Percentiles rank a stretch among this genome's conserved stretches.
These are phyloP conservation scores for Syzygium jambos DNA, from an alignment of 345 rosid genomes.

Conservation along the genomic window DNA sequence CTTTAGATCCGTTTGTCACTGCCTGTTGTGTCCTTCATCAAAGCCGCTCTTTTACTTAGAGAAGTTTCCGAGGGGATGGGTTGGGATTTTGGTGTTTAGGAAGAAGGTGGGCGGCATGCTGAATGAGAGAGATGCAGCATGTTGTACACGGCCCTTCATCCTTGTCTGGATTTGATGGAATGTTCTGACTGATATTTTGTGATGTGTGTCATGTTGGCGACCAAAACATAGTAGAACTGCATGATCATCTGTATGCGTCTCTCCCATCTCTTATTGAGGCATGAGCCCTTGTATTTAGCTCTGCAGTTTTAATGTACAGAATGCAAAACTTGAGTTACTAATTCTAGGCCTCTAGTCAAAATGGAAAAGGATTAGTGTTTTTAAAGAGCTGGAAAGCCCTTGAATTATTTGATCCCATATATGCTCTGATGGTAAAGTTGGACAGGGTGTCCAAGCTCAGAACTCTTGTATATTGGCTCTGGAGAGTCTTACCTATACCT, in stretches of 20 bases:
- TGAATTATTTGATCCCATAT: neutral
- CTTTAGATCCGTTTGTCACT: neutral
- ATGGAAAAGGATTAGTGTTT: neutral
- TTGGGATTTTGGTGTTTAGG: neutral
- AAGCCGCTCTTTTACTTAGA: neutral
- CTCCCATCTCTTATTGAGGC: neutral
- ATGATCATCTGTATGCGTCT: neutral
- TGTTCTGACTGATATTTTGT: neutral
- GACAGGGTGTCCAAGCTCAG: neutral
- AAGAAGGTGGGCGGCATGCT: neutral
- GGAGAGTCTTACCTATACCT: neutral
- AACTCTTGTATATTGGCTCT: neutral
- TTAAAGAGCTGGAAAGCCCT: neutral
- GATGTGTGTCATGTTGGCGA: neutral
- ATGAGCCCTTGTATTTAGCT: neutral
- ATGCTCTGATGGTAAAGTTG: neutral
- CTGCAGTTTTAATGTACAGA: neutral
- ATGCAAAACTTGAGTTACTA: neutral
- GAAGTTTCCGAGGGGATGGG: neutral
- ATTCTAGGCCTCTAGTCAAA: neutral
- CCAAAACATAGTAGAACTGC: neutral
- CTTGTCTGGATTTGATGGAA: neutral
- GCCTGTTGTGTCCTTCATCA: neutral
- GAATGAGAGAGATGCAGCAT: neutral
- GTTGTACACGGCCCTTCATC: neutral